Percentiles rank a stretch among this genome's conserved stretches.
These are phyloP conservation scores for Lentinula novae-zelandiae DNA, from an alignment of 1,284 basidiomycete species.

Conservation along the genomic window DNA sequence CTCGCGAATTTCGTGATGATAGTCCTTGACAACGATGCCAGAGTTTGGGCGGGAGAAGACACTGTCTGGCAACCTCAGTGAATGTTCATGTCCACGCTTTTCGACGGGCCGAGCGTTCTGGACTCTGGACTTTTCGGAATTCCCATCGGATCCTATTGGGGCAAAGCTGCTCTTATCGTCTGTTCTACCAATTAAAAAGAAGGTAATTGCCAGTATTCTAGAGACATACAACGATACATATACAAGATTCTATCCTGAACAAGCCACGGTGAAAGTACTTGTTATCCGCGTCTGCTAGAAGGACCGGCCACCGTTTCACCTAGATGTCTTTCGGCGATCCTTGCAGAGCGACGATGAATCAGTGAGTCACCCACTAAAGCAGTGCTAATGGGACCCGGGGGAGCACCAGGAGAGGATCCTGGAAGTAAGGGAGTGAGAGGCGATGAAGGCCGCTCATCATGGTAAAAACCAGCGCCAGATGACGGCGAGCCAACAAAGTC, in stretches of 20 bases:
- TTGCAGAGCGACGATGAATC: not conserved
- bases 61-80: not conserved
- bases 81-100: constrained; percentile 1
- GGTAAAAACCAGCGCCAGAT: not conserved
- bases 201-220: not conserved
- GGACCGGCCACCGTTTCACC: not conserved
- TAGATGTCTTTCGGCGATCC: not conserved
- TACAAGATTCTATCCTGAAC: not conserved
- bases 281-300: too few species aligned
- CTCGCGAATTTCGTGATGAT: not conserved
- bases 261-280: not conserved
- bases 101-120: not conserved
- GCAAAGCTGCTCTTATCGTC: not conserved
- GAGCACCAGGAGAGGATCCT: not conserved
- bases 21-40: not conserved
- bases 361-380: not conserved
- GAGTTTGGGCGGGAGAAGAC: not conserved
- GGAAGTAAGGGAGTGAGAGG: not conserved
- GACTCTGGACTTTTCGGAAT: not conserved
- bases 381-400: not conserved
- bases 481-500: not conserved
- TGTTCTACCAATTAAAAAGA: not conserved
- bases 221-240: not conserved
- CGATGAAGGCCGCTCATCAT: not conserved
- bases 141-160: not conserved